Evolutionary conservation across 768 basidiomycete genomes (phyloP).

Genomic region (Paxillus rubicundulus): DNA sequence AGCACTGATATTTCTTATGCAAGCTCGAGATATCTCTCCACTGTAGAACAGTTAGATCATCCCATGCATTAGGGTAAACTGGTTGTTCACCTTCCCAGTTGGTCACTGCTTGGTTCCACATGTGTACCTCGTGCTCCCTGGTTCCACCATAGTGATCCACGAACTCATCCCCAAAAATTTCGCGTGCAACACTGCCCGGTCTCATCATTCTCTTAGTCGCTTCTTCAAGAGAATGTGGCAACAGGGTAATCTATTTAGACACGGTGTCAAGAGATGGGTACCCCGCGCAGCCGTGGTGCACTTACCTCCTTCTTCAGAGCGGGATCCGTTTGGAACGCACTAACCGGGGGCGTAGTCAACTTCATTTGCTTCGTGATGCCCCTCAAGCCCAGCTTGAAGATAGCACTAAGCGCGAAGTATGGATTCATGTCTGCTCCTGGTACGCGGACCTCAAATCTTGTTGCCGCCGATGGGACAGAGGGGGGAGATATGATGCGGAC

Average conservation of each 20-base stretch:
- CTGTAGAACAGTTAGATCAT: conserved; percentile 37
- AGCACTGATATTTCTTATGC: conserved; percentile 38
- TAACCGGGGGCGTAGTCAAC: conserved; percentile 71
- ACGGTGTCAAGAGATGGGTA: not conserved
- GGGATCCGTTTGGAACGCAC: conserved; percentile 24
- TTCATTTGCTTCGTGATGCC: conserved; percentile 78
- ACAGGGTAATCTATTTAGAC: conserved; percentile 56
- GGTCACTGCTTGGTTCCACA: conserved; percentile 89
- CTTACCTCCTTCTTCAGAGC: conserved; percentile 60
- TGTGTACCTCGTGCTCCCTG: conserved; percentile 83
- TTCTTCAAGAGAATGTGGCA: conserved; percentile 75
- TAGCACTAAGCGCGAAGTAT: conserved; percentile 82
- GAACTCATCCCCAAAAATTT: conserved; percentile 84
- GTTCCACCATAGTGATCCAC: conserved; percentile 96
- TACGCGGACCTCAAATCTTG: conserved; percentile 89
- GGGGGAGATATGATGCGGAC: conserved; percentile 93
- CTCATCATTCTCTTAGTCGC: conserved; percentile 83
- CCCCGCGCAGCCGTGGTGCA: conserved; percentile 29
- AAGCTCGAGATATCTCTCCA: conserved; percentile 84
- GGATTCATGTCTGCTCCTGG: conserved; percentile 98
- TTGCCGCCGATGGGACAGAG: conserved; percentile 73
- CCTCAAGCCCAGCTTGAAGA: conserved; percentile 82
- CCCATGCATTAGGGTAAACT: not conserved
- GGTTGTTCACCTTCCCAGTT: conserved; percentile 83
- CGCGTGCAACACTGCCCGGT: conserved; percentile 75